Base-by-base conservation (phyloP, 257 asterid species). In the Parsonsia alboflavescens region DNA sequence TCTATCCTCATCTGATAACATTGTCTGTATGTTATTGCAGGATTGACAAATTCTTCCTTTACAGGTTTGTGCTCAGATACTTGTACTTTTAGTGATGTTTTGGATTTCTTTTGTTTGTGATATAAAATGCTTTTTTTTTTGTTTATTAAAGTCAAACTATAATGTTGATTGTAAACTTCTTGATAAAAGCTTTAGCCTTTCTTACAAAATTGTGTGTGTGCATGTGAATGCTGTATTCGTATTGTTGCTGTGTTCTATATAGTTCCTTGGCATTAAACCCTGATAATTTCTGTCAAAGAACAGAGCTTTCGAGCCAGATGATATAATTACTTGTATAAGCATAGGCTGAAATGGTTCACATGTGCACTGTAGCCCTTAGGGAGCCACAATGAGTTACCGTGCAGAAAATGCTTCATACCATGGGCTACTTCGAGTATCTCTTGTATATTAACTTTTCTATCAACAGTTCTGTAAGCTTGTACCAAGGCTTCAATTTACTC, bases 31-130 rank as follows among this genome's bases (percentile, higher is more conserved):
- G 28, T 71, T 80, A 74, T 81, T 88, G 91, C 96, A 92, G 97
- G 92, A 77, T 80, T 92, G 81, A 86, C 81, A 69, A 92, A 90
- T 78, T 77, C 84, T 58, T 86, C 97, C 73, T 87, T 92, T 77
- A 59, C 91, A 79, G 97, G 97, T 92, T 52, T 68, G 79, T 71
- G 57, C 75, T 15, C 52, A 2, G 42, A 71, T 71, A 39, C 72
- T 61, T 59, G 17, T 58, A n/a, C 65, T 36, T 71, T 58, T 50
- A 45, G 22, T 68, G 74, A 30, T 24, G 19, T 54, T 59, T 28
- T 24, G 42, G 36, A 33, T 10, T 9, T 33, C 54, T 50, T 54
- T 62, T 72, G 59, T 21, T 73, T 36, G 49, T 64, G 61, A 13
- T 66, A 22, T 39, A 36, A 19, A 52, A 33, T 42, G 13, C 44